These are phyloP conservation scores for Schoenoplectus triqueter DNA, from an alignment of 202 grass and related monocot genomes.

Conservation along the genomic window DNA sequence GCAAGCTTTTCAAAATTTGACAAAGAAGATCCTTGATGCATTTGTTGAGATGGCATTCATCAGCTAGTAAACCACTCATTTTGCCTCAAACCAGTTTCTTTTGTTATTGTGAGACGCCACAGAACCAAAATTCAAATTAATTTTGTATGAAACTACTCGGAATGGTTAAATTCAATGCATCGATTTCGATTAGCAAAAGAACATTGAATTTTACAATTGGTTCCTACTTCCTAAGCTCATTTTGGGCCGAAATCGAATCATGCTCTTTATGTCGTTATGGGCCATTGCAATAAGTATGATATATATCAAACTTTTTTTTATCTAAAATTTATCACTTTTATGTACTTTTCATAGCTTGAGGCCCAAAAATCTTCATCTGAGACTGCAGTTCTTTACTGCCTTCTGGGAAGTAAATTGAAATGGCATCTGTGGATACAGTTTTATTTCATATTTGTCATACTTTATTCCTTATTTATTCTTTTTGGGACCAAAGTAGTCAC, in stretches of 20 bases:
- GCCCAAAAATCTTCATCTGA: slow-evolving; percentile 8
- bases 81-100: background rate
- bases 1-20: background rate
- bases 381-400: slow-evolving; percentile 13
- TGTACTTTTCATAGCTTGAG: slow-evolving; percentile 6
- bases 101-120: too few species aligned
- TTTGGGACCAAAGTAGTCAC: slow-evolving; percentile 19
- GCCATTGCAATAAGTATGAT: slow-evolving; percentile 2
- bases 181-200: background rate
- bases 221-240: background rate
- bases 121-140: background rate
- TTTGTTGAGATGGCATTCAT: background rate
- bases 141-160: background rate
- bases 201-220: background rate
- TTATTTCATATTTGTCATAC: background rate
- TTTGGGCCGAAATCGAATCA: slow-evolving; percentile 3
- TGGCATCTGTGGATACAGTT: background rate
- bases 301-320: background rate
- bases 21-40: background rate
- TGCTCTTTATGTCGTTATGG: background rate
- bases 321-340: background rate
- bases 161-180: background rate
- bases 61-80: background rate
- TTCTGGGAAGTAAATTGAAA: slow-evolving; percentile 9
- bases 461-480: slow-evolving; percentile 19